These are phyloP conservation scores for Huntiella decipiens DNA, from an alignment of 2,329 filamentous ascomycete species.

Conservation along the genomic window DNA sequence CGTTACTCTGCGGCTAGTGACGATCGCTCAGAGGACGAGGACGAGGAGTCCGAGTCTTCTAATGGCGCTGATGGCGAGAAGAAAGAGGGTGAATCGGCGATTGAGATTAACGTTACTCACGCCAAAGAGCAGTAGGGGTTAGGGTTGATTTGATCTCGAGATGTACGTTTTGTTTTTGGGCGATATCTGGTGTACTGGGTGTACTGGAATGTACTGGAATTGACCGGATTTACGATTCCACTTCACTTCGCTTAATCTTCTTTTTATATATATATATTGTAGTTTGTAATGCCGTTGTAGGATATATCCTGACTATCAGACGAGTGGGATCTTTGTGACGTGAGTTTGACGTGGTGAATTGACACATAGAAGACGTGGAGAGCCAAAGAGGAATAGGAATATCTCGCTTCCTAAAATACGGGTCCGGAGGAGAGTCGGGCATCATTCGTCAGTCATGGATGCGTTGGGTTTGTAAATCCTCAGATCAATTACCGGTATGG, in stretches of 20 bases:
- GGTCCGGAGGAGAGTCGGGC: no score
- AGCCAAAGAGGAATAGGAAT: no score
- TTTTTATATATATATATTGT: neutral
- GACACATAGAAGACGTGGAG: no score
- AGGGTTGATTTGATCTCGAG: neutral
- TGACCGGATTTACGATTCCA: neutral
- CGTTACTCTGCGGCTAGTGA: conserved; percentile 43
- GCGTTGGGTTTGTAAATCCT: no score
- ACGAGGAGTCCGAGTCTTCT: conserved; percentile 29
- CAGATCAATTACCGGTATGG: no score
- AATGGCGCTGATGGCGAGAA: conserved; percentile 22
- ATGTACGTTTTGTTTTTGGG: no score
- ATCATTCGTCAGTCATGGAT: no score
- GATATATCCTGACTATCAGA: no score
- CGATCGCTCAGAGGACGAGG: conserved; percentile 51
- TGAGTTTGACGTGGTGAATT: no score
- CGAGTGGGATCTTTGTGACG: no score
- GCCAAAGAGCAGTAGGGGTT: neutral
- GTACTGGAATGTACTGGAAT: neutral
- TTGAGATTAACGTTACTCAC: conserved; percentile 9
- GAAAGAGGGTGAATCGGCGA: conserved; percentile 13
- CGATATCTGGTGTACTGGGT: no score
- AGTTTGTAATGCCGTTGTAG: neutral
- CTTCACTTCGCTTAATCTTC: neutral
- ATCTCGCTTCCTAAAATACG: no score